phyloP scores from a whole-genome alignment of 2,329 filamentous ascomycete genomes.

The Moelleriella libera region DNA sequence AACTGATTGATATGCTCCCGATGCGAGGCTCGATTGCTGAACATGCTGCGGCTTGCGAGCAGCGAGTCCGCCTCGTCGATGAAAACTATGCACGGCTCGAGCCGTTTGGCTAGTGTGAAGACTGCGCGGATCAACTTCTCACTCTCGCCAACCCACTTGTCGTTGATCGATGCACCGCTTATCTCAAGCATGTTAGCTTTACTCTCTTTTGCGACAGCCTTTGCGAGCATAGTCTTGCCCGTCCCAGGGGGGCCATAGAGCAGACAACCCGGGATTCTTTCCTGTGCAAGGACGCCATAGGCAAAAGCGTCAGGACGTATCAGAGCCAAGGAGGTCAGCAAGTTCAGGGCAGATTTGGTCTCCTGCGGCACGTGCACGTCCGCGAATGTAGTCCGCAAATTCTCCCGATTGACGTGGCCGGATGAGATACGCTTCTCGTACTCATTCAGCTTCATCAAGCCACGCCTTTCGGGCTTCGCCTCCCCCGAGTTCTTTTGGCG shows the following conservation, averaged over 20 bases:
- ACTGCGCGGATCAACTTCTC: constrained; percentile 93
- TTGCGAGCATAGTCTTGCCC: constrained; percentile 56
- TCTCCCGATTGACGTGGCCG: constrained; percentile 68
- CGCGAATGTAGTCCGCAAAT: constrained; percentile 74
- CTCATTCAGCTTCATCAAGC: constrained; percentile 41
- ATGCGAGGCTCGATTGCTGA: constrained; percentile 54
- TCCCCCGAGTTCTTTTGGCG: constrained; percentile 15
- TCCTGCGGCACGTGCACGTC: constrained; percentile 74
- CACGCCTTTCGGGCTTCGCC: constrained; percentile 11
- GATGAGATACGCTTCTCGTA: constrained; percentile 73
- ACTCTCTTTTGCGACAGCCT: constrained; percentile 54
- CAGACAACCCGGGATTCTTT: constrained; percentile 80
- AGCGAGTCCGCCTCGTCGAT: constrained; percentile 95
- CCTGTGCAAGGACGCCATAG: constrained; percentile 82
- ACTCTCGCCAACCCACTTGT: constrained; percentile 91
- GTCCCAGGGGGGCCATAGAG: constrained; percentile 81
- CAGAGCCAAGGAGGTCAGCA: constrained; percentile 76
- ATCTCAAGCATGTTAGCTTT: constrained; percentile 71
- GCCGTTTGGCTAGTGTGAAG: constrained; percentile 80
- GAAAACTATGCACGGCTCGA: constrained; percentile 86
- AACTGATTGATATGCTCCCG: constrained; percentile 95
- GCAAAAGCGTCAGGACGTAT: constrained; percentile 86
- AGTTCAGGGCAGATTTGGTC: constrained; percentile 77
- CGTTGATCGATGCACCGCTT: constrained; percentile 80
- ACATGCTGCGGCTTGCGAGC: constrained; percentile 60